Base-by-base conservation (phyloP, 345 rosid genomes). In the Turnera subulata region DNA sequence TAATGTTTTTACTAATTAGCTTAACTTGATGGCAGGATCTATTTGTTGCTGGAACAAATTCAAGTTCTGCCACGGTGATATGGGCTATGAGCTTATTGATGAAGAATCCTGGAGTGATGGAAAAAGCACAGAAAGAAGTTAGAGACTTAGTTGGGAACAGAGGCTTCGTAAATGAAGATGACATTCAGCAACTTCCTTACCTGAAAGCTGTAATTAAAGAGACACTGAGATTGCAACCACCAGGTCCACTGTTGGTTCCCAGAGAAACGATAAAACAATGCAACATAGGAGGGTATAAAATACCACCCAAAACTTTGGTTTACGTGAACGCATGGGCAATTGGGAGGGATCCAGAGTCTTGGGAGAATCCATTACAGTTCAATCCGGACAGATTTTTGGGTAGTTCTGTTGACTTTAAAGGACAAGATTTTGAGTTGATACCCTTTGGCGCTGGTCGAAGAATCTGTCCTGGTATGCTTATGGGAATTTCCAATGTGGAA, bases 51-150 rank as follows among this genome's bases (percentile, higher is more conserved):
- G 83, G 80, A 25, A 77, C 78, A 21, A 78, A 75, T 25, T 68
- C 84, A 0, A 61, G 67, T 1, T 73, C 78, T 1, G 57, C 73
- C 2, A 50, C 79, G 0, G 51, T 73, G 53, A 61, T 53, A n/a
- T 86, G 87, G 85, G 65, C 77, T 0, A 81, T 83, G 76, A 71
- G 79, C 0, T 61, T 60, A 5, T 65, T 80, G 2, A 79, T 52
- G 48, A 42, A 42, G 45, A 9, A 42, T 16, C 16, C 45, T 42
- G 1, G 16, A 13, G 59, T 62, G 12, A 61, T 85, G 78, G 64
- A 63, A 61, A 78, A 67, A 68, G 65, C 37, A 61, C 80, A 79
- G 59, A 59, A 11, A 14, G 78, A 80, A 53, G 53, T 67, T 26
- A 56, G 78, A 42, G 55, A 51, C 11, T 4, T 44, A 4, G 20